Percentiles rank a stretch among this genome's conserved stretches.
These are phyloP conservation scores for Gaeumannomyces sp. DNA, from an alignment of 2,329 filamentous ascomycete species.

Conservation along the genomic window DNA sequence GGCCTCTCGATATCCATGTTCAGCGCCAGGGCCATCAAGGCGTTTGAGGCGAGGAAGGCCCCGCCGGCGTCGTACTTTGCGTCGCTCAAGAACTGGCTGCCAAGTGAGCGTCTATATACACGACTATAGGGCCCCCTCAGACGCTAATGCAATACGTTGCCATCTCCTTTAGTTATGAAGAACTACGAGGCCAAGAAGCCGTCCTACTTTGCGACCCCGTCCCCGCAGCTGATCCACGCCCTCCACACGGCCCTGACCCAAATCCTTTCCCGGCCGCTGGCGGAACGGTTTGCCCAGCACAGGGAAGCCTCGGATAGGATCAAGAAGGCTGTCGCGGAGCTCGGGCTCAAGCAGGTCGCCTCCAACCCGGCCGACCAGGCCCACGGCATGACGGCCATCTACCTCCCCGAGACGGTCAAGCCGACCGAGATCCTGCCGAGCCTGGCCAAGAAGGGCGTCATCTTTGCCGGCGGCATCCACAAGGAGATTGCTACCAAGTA, in stretches of 20 bases:
- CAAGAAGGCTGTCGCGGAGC: slow-evolving; percentile 72
- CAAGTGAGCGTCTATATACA: slow-evolving; percentile 52
- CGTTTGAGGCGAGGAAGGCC: slow-evolving; percentile 72
- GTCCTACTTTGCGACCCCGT: slow-evolving; percentile 95
- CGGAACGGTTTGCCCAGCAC: slow-evolving; percentile 79
- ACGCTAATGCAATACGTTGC: neutral
- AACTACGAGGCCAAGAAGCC: slow-evolving; percentile 98
- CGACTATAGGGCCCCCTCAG: neutral
- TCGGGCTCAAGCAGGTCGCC: slow-evolving; percentile 85
- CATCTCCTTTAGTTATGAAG: slow-evolving; percentile 67
- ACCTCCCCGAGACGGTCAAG: slow-evolving; percentile 77
- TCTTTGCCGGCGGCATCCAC: slow-evolving; percentile 93
- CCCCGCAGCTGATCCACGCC: slow-evolving; percentile 87
- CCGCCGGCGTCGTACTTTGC: slow-evolving; percentile 87
- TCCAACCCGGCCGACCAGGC: slow-evolving; percentile 83
- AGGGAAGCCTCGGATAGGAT: slow-evolving; percentile 73
- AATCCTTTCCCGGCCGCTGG: slow-evolving; percentile 73
- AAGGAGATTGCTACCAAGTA: slow-evolving; percentile 93
- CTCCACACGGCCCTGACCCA: slow-evolving; percentile 84
- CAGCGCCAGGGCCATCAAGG: slow-evolving; percentile 78
- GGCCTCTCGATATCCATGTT: slow-evolving; percentile 93
- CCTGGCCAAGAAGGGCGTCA: slow-evolving; percentile 77
- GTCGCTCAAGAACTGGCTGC: slow-evolving; percentile 94
- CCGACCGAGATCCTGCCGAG: slow-evolving; percentile 79
- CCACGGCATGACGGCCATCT: slow-evolving; percentile 97